A percentile compares a stretch with the other conserved stretches of the same genome.
phyloP scores from a whole-genome alignment of 108 stramenopile genomes.

The Cylindrotheca closterium region DNA sequence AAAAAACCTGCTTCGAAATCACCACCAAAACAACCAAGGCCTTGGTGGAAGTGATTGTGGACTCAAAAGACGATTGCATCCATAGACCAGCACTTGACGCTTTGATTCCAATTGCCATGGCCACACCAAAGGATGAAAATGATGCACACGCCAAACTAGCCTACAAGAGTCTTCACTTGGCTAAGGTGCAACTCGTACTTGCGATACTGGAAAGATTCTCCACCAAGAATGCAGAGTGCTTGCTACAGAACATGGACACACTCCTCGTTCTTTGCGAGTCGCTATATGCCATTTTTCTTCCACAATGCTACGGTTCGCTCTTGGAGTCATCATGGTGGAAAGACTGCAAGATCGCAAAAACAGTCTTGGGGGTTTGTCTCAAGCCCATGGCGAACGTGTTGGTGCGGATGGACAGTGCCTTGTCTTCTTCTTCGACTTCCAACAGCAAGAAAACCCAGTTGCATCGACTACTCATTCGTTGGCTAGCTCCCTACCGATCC shows the following conservation, averaged over 20 bases:
- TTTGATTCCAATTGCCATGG: background rate
- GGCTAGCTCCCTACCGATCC: constrained; percentile 5
- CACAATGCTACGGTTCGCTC: constrained; percentile 10
- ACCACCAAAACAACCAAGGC: background rate
- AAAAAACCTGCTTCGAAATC: background rate
- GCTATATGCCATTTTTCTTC: constrained; percentile 1
- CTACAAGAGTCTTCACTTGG: background rate
- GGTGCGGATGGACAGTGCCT: constrained; percentile 1
- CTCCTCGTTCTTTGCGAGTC: constrained; percentile 4
- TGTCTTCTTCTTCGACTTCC: no score
- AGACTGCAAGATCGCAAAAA: background rate
- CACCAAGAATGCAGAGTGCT: background rate
- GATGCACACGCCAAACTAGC: background rate
- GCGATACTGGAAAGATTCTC: background rate
- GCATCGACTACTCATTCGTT: constrained; percentile 13
- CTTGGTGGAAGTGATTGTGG: background rate
- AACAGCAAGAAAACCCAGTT: constrained; percentile 6
- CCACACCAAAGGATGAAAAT: background rate
- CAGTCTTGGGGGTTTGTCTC: background rate
- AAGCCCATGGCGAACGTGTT: background rate
- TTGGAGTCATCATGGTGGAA: background rate
- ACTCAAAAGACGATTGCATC: background rate
- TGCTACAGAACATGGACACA: background rate
- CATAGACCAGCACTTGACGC: background rate
- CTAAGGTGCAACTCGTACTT: background rate